Evolutionary conservation across 208 protist species (phyloP).

Genomic region (Acanthamoeba culbertsoni): DNA sequence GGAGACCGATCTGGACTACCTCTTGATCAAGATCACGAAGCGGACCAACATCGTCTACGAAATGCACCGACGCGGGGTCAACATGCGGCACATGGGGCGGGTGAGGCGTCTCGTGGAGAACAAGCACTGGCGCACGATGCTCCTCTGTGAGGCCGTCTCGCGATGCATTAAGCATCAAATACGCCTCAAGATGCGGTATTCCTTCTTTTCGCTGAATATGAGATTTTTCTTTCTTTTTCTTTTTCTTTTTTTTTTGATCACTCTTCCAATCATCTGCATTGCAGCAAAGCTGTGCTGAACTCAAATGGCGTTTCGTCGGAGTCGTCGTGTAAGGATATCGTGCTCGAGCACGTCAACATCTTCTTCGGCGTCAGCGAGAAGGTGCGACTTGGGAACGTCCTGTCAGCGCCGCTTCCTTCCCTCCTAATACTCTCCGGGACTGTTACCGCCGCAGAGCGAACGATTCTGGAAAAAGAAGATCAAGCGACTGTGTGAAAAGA

Average conservation of each 20-base stretch:
- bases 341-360: slow-evolving; percentile 16
- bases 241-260: not conserved
- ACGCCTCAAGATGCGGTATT: not conserved
- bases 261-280: not conserved
- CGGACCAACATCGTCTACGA: not conserved
- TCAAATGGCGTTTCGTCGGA: slow-evolving; percentile 18
- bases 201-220: not conserved
- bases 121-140: not conserved
- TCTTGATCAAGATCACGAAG: not conserved
- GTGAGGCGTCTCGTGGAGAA: not conserved
- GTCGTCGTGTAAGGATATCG: not conserved
- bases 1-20: not conserved
- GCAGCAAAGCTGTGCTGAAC: not conserved
- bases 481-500: not conserved
- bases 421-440: too few relatives aligned
- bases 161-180: not conserved
- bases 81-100: slow-evolving; percentile 32
- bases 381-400: not conserved
- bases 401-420: not conserved
- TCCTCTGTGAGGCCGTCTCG: not conserved
- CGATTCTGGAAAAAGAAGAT: not conserved
- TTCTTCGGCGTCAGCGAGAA: not conserved
- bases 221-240: not conserved
- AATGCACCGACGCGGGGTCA: not conserved
- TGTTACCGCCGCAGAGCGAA: slow-evolving; percentile 3